Evolutionary conservation across 495 filamentous ascomycete genomes (phyloP).

Genomic region (Penicillium atrosanguineum): DNA sequence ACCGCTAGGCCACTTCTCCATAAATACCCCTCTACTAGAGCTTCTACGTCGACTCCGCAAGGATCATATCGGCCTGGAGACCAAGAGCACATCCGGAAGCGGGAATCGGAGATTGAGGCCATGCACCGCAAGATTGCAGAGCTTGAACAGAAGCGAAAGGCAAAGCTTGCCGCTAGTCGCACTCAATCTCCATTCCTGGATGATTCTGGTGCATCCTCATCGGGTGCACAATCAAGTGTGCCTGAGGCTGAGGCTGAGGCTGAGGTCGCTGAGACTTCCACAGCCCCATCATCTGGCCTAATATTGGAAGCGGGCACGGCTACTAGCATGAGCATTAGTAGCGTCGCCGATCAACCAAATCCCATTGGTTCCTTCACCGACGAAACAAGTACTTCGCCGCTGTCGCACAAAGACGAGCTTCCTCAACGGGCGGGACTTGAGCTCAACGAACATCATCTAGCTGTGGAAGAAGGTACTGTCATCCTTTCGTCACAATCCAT

Average conservation of each 20-base stretch:
- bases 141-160: constrained; percentile 65
- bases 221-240: constrained; percentile 12
- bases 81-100: constrained; percentile 57
- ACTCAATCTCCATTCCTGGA: constrained; percentile 33
- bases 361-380: constrained; percentile 11
- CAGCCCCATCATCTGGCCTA: not conserved
- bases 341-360: constrained; percentile 3
- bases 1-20: constrained; percentile 8
- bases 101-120: constrained; percentile 68
- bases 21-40: constrained; percentile 6
- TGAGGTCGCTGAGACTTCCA: constrained; percentile 5
- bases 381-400: constrained; percentile 43
- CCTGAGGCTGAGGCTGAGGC: constrained; percentile 15
- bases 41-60: constrained; percentile 40
- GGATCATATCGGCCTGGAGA: constrained; percentile 32
- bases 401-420: constrained; percentile 41
- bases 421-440: constrained; percentile 22
- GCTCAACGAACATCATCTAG: constrained; percentile 23
- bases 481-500: not conserved
- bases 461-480: constrained; percentile 25
- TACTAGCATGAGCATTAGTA: not conserved
- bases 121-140: constrained; percentile 76
- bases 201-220: constrained; percentile 17
- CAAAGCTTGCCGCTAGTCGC: constrained; percentile 44
- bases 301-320: not conserved